Percentiles rank a stretch among this genome's conserved stretches.
phyloP scores from a whole-genome alignment of 768 basidiomycete species.

The Hygrocybe coccinea region DNA sequence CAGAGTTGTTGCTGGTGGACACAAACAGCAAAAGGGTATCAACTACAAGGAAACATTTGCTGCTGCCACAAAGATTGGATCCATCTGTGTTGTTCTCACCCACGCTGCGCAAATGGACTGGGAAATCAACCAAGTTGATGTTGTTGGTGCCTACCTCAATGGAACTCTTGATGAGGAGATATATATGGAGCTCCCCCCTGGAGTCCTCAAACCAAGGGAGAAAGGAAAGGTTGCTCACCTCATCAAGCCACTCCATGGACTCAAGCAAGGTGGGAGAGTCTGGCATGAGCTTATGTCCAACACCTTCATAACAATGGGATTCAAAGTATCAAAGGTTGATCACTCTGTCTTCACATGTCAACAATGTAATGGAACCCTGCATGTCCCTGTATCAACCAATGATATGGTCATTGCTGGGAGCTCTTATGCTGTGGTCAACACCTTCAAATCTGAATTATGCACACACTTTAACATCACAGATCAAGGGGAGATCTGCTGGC shows the following conservation, averaged over 20 bases:
- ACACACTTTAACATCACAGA: no score
- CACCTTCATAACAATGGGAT: constrained; percentile 20
- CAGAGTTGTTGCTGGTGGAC: constrained; percentile 27
- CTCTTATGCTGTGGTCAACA: constrained; percentile 10
- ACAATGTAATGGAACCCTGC: no score
- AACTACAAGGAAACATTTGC: constrained; percentile 32
- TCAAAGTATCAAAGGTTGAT: constrained; percentile 30
- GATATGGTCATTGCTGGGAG: constrained; percentile 4
- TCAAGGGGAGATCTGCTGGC: no score
- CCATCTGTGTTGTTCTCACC: constrained; percentile 29
- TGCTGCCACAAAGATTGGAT: constrained; percentile 28
- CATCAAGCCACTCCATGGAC: constrained; percentile 29
- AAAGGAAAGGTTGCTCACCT: not conserved
- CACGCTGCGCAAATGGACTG: constrained; percentile 31
- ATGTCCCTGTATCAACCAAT: not conserved
- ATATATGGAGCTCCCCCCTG: constrained; percentile 3
- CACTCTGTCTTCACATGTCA: no score
- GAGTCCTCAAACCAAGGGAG: not conserved
- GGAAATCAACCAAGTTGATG: constrained; percentile 38
- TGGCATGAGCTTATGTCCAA: no score
- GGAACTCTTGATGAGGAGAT: constrained; percentile 14
- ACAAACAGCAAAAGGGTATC: constrained; percentile 33
- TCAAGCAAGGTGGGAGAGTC: constrained; percentile 27
- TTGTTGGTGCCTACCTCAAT: constrained; percentile 35
- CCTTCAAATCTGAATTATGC: no score